A percentile compares a stretch with the other conserved stretches of the same genome.
These are phyloP conservation scores for Coemansia sp. DNA, from an alignment of 192 early-diverging fungal species.

Conservation along the genomic window DNA sequence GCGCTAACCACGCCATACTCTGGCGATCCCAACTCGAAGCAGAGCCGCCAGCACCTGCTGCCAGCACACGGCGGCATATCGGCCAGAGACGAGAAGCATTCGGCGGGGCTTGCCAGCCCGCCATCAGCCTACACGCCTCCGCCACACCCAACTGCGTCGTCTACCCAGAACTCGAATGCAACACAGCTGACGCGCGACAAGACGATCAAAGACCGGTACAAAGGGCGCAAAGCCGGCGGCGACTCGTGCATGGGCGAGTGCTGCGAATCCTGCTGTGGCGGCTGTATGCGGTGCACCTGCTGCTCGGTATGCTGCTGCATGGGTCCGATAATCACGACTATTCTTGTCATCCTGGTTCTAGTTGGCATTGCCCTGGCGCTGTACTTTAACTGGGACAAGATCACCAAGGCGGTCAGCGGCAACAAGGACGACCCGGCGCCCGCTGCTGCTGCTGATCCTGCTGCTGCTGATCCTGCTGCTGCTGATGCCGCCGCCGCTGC, in stretches of 20 bases:
- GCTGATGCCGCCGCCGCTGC: not conserved
- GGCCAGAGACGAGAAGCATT: slow-evolving; percentile 3
- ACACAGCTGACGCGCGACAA: slow-evolving; percentile 45
- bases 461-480: slow-evolving; percentile 1
- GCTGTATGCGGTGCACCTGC: slow-evolving; percentile 42
- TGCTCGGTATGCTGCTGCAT: slow-evolving; percentile 31
- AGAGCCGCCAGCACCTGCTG: slow-evolving; percentile 34
- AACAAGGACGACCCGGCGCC: slow-evolving; percentile 1
- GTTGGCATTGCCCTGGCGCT: slow-evolving; percentile 45
- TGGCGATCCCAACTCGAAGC: slow-evolving; percentile 13
- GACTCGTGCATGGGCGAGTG: slow-evolving; percentile 53
- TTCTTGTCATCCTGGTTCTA: slow-evolving; percentile 23
- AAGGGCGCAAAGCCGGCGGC: slow-evolving; percentile 37
- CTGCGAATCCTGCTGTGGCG: slow-evolving; percentile 47
- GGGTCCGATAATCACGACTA: slow-evolving; percentile 32
- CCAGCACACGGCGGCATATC: not conserved
- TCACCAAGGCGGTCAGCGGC: slow-evolving; percentile 20
- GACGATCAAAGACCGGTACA: slow-evolving; percentile 41
- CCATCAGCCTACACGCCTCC: slow-evolving; percentile 38
- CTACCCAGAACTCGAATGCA: slow-evolving; percentile 18
- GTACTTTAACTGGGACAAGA: slow-evolving; percentile 53
- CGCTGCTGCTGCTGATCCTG: not conserved
- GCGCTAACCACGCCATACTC: slow-evolving; percentile 11
- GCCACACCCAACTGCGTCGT: slow-evolving; percentile 9
- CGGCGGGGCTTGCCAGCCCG: slow-evolving; percentile 8